Evolutionary conservation across 176 grass and related monocot genomes (phyloP), one percentile per base, ranked within the genome.

Genomic region (Eleusine coracana): DNA sequence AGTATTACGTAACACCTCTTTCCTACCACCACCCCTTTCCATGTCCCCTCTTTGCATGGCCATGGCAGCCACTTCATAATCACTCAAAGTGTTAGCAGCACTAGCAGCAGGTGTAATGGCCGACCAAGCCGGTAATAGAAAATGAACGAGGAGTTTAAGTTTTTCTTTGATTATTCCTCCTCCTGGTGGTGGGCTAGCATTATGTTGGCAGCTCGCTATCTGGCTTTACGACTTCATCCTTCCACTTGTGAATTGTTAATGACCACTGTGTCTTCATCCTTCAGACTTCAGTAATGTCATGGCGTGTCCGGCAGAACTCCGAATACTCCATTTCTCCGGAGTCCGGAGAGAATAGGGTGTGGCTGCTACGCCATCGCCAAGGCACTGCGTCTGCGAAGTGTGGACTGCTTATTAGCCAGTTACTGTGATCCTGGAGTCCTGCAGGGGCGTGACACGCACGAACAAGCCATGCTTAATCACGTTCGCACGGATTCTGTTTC

Each of bases 241-340:
- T 48, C 74, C 74, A 88, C 75, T 50, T 15, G 38, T 3, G 27
- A 66, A 7, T 73, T 74, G 70, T 80, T 89, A 37, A 85, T 85
- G 70, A 28, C 23, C 59, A 62, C 0, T 0, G 59, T 23, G 23
- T 62, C 2, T 62, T 23, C 59, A 12, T 28, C 28, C 59, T 23
- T 62, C 59, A 8, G 59, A 4, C 45, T 52, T 14, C 77, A 37
- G 65, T 67, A 67, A 67, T 34, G 31, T 2, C 31, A 34, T 16
- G 61, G 28, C 7, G 61, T 25, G 40, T 42, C 76, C 29, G 7
- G 55, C 28, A 52, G 71, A 36, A 10, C 12, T 65, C 27, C 34
- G 27, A 65, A 65, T 34, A 34, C 31, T 34, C 31, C n/a, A n/a
- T n/a, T n/a, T n/a, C n/a, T n/a, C n/a, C n/a, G n/a, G n/a, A n/a